Evolutionary conservation across 106 monocot genomes (phyloP).

Genomic region (Dactylorhiza incarnata): DNA sequence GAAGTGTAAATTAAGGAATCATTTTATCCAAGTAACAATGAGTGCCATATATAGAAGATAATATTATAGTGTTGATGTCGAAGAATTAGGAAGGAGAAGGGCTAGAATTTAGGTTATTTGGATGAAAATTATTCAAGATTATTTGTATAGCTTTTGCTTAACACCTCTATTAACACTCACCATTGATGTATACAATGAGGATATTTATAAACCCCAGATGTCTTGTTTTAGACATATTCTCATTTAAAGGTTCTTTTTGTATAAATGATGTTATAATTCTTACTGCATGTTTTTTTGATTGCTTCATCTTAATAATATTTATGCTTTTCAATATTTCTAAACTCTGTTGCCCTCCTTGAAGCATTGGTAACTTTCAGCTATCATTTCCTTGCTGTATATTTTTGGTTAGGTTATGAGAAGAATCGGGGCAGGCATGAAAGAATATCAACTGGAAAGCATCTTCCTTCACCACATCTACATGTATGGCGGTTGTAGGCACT

Average conservation of each 20-base stretch:
- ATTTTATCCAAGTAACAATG: too few relatives aligned
- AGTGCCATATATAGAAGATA: too few relatives aligned
- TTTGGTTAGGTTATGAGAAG: conserved; percentile 80
- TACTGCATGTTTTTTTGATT: neutral
- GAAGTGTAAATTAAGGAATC: too few relatives aligned
- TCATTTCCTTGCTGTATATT: conserved; percentile 4
- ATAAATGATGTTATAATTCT: neutral
- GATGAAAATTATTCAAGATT: too few relatives aligned
- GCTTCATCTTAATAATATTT: neutral
- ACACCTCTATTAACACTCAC: too few relatives aligned
- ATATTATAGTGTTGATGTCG: too few relatives aligned
- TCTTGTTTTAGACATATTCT: neutral
- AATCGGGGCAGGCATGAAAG: conserved; percentile 71
- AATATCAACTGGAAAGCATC: conserved; percentile 95
- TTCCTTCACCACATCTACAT: conserved; percentile 97
- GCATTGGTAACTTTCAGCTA: neutral
- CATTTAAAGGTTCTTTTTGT: neutral
- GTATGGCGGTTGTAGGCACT: conserved; percentile 96
- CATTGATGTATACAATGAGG: too few relatives aligned
- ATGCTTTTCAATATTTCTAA: neutral
- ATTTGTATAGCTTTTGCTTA: too few relatives aligned
- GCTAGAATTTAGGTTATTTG: too few relatives aligned
- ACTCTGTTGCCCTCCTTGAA: neutral
- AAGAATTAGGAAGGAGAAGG: too few relatives aligned
- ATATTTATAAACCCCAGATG: too few relatives aligned